These are phyloP conservation scores for Solanum chaucha DNA, from an alignment of 257 asterid genomes.

Conservation along the genomic window DNA sequence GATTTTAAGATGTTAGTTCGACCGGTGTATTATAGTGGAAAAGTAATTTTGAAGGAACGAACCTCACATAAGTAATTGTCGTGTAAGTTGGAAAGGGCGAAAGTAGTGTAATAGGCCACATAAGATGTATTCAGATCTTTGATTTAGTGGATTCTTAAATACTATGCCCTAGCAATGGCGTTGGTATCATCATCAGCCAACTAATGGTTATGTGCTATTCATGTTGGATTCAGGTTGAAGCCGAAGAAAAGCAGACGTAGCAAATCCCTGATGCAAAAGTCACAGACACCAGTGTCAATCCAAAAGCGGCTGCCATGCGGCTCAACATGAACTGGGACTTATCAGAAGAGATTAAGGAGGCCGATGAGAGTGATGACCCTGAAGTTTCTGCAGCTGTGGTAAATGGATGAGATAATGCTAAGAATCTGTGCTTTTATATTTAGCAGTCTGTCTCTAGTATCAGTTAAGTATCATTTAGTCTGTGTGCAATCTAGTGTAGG, in stretches of 20 bases:
- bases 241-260: conserved; percentile 25
- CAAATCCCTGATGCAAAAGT: conserved; percentile 63
- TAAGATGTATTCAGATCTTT: too few species aligned
- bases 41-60: neutral
- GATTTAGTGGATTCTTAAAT: too few species aligned
- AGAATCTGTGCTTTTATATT: neutral
- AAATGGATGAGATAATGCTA: neutral
- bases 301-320: conserved; percentile 63
- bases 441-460: neutral
- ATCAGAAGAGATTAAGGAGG: conserved; percentile 71
- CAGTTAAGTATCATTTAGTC: too few species aligned
- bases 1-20: neutral
- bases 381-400: neutral
- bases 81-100: neutral
- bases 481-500: neutral
- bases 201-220: neutral
- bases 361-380: neutral
- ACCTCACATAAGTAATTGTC: neutral
- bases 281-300: conserved; percentile 68
- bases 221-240: conserved; percentile 29
- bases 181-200: too few species aligned
- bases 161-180: too few species aligned
- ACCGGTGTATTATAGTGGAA: neutral
- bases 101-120: neutral
- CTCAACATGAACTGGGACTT: conserved; percentile 79